These are phyloP conservation scores for Fusarium sp. DNA, from an alignment of 2,329 filamentous ascomycete genomes.

Conservation along the genomic window DNA sequence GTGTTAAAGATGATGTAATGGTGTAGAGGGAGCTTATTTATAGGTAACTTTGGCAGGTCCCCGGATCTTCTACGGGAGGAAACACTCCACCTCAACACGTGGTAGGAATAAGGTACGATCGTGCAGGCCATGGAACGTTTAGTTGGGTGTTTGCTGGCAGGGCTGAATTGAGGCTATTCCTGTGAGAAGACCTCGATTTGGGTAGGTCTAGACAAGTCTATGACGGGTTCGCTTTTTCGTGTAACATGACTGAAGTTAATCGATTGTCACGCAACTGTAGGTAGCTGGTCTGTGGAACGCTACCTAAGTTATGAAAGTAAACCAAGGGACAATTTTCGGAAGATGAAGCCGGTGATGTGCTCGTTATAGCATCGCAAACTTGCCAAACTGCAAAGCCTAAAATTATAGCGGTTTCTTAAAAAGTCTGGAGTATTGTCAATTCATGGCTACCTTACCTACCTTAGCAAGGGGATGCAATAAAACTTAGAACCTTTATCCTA, in stretches of 20 bases:
- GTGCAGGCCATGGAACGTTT: not conserved
- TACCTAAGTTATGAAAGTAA: not conserved
- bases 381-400: not conserved
- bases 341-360: not conserved
- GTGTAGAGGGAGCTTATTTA: conserved; percentile 1
- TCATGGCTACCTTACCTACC: not conserved
- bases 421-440: not conserved
- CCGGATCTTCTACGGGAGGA: conserved; percentile 11
- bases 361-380: not conserved
- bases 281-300: not conserved
- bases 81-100: conserved; percentile 38
- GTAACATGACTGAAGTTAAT: not conserved
- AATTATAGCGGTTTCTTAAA: not conserved
- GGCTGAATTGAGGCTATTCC: not conserved
- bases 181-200: not conserved
- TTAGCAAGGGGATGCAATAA: too few species aligned
- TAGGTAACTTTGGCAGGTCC: not conserved
- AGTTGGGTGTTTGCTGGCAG: not conserved
- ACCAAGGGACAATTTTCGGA: too few species aligned
- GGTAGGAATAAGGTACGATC: conserved; percentile 7
- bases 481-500: too few species aligned
- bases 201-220: not conserved
- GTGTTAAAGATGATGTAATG: conserved; percentile 37
- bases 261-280: not conserved
- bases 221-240: not conserved